Evolutionary conservation across 2,329 filamentous ascomycete species (phyloP).

Genomic region (Cladophialophora immunda): DNA sequence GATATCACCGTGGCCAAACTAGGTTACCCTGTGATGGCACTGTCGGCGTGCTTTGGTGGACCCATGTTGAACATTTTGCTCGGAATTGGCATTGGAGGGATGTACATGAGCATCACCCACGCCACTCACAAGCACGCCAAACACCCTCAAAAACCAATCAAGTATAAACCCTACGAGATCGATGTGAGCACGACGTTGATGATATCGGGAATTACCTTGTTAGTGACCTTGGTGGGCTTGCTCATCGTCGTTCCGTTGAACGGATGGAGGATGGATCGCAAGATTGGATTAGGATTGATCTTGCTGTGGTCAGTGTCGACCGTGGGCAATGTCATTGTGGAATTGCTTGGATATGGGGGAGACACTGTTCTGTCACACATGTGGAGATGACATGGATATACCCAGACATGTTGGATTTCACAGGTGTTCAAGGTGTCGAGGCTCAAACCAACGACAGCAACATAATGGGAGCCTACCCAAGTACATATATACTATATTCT

Average conservation of each 20-base stretch:
- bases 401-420: neutral
- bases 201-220: conserved; percentile 82
- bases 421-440: neutral
- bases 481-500: conserved; percentile 5
- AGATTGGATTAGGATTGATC: conserved; percentile 83
- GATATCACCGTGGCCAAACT: conserved; percentile 93
- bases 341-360: conserved; percentile 59
- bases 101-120: conserved; percentile 81
- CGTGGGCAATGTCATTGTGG: conserved; percentile 79
- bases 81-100: conserved; percentile 89
- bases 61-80: conserved; percentile 97
- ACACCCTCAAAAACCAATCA: conserved; percentile 70
- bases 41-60: conserved; percentile 95
- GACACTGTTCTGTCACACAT: conserved; percentile 14
- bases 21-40: conserved; percentile 95
- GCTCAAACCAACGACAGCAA: neutral
- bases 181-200: conserved; percentile 85
- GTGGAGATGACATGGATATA: conserved; percentile 15
- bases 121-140: conserved; percentile 72
- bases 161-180: conserved; percentile 81
- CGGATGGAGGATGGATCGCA: conserved; percentile 82
- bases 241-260: conserved; percentile 84
- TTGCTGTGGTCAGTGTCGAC: conserved; percentile 83
- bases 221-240: conserved; percentile 80
- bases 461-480: neutral